Evolutionary conservation across 805 yeast genomes (phyloP), one percentile per base, ranked within the genome.

Genomic region (Saccharomycopsis fodiens): DNA sequence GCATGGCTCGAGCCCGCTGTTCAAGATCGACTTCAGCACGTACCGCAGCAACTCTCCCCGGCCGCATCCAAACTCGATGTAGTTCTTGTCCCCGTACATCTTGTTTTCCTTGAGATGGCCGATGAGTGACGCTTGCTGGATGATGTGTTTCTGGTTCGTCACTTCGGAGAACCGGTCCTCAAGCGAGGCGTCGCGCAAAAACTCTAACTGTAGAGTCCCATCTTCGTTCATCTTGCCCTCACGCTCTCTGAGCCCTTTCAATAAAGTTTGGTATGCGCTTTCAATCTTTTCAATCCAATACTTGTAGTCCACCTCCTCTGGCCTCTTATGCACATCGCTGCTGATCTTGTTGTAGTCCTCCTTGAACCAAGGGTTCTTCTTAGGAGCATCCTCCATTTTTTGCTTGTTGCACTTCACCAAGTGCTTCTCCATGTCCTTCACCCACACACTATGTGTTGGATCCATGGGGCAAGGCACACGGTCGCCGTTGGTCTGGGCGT

Each of bases 41-140:
- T 78, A 83, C 47, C 95, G 63, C 1, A 88, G 73, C 20, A 88
- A 69, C 58, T 89, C 96, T 1, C 85, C 95, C 52, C 89, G 74
- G 0, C 97, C 97, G 60, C 95, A 85, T 0, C 97, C 97, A 67
- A 86, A 87, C 61, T 88, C 97, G 23, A 83, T 59, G 57, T 77
- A 76, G 42, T 68, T 63, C 31, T 51, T 48, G 10, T 46, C 42
- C 25, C 50, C 47, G 32, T 82, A 62, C 5, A 81, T 57, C 0
- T 58, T 58, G 13, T 60, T 52, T 3, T 62, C 58, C 20, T 70
- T 66, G 55, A 88, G 60, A 51, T 83, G 83, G 1, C 85, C 87
- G 13, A 85, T 82, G 47, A 88, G 59, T 1, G 94, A 82, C 0
- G 88, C 72, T 59, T 88, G 97, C 59, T 88, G 97, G 2, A 72